Base-by-base conservation (phyloP, 176 grass and related monocot species). In the Oryza glumipatula region DNA sequence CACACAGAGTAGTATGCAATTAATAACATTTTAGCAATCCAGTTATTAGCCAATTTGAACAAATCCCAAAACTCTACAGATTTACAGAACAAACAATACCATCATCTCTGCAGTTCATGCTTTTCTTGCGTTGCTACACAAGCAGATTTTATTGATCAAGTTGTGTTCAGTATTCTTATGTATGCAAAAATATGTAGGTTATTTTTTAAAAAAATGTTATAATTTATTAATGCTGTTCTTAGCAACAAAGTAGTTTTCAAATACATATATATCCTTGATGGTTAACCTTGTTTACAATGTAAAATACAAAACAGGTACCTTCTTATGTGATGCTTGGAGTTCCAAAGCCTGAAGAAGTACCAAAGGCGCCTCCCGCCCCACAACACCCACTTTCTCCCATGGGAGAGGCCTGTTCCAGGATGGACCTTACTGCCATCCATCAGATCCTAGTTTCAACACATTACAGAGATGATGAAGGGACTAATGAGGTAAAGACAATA, bases 381-480 rank as follows among this genome's bases (percentile, higher is more conserved):
- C 89, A 89, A 70, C 82, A 68, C 77, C 88, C 88, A 79, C 88
- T 99, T 75, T 96, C 94, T 67, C 68, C 91, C 65, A 89, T 99
- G 82, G 94, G 91, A 63, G 96, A 99, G 90, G 96, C 96, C 52
- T 99, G 94, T 79, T 86, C 91, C 79, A 94, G 94, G 81, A 79
- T 89, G 84, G 91, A 99, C 84, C 82, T 99, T 41, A 82, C 85
- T 79, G 88, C 91, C 19, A 96, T 99, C 80, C 90, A 99, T 88
- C 88, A 99, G 70, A 91, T 99, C 66, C 75, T 99, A 60, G 85
- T 89, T 36, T 91, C 91, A 11, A 84, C 65, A 68, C 93, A 94
- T 87, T 99, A 99, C 60, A 91, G 94, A 68, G 96, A 99, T 82
- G 96, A 99, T 51, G 96, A 99, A 70, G 96, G 94, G 70, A 70